A percentile compares a stretch with the other conserved stretches of the same genome.
Conservation (phyloP, 805 yeast species). For the Wickerhamomyces hampshirensis region DNA sequence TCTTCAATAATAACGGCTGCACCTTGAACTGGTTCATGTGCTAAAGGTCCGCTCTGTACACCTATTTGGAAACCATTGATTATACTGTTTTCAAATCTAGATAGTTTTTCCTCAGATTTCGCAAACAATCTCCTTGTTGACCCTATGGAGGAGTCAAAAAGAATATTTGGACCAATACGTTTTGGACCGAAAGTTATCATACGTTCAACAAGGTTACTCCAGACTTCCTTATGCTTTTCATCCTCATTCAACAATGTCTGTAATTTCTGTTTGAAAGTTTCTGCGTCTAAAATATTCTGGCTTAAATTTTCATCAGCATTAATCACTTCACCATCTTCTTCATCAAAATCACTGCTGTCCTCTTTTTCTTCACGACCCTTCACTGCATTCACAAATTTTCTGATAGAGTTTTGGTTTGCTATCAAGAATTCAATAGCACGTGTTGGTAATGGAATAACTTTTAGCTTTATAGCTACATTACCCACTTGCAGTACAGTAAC, state of each 20-base stretch:
- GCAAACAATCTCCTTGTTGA: slow-evolving; percentile 31
- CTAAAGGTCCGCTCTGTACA: slow-evolving; percentile 78
- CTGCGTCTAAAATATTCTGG: slow-evolving; percentile 21
- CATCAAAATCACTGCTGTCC: slow-evolving; percentile 16
- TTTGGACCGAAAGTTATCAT: slow-evolving; percentile 75
- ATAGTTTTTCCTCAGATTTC: slow-evolving; percentile 8
- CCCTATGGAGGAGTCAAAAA: slow-evolving; percentile 47
- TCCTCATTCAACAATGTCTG: slow-evolving; percentile 26
- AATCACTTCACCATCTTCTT: slow-evolving; percentile 19
- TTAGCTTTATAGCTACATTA: slow-evolving; percentile 36
- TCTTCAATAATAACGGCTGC: slow-evolving; percentile 47
- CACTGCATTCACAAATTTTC: slow-evolving; percentile 26
- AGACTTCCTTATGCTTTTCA: slow-evolving; percentile 21
- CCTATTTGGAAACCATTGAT: slow-evolving; percentile 85
- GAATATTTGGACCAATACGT: slow-evolving; percentile 67
- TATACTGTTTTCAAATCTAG: slow-evolving; percentile 55
- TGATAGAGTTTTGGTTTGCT: slow-evolving; percentile 41
- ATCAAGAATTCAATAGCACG: slow-evolving; percentile 44
- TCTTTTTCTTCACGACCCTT: slow-evolving; percentile 12
- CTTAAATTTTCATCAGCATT: slow-evolving; percentile 18
- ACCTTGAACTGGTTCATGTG: slow-evolving; percentile 85
- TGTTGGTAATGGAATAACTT: slow-evolving; percentile 51
- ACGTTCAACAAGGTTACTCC: slow-evolving; percentile 30
- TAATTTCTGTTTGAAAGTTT: slow-evolving; percentile 31
- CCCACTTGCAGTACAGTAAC: slow-evolving; percentile 47